A percentile compares a stretch with the other conserved stretches of the same genome.
These are phyloP conservation scores for Wallacemonas sp. DNA, from an alignment of 208 protist species.

Conservation along the genomic window DNA sequence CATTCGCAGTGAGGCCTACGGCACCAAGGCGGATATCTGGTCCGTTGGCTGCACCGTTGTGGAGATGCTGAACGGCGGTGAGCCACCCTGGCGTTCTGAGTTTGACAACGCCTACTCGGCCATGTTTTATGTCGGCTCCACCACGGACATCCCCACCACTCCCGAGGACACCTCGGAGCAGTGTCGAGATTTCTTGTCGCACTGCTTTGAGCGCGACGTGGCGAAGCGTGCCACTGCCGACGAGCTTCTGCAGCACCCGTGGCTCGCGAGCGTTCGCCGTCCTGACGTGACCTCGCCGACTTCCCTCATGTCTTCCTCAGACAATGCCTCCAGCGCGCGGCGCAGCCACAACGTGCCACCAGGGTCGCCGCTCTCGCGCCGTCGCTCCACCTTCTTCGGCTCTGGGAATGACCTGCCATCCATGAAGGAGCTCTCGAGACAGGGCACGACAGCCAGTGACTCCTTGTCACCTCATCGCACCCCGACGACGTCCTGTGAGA, in stretches of 20 bases:
- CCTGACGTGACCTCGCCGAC: constrained; percentile 1
- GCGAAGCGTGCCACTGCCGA: constrained; percentile 61
- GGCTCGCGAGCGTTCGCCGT: constrained; percentile 36
- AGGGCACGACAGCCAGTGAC: neutral
- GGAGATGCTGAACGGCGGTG: constrained; percentile 88
- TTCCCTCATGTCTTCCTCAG: neutral
- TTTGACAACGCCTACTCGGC: constrained; percentile 83
- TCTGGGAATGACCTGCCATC: neutral
- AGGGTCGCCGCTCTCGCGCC: neutral
- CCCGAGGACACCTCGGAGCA: constrained; percentile 68
- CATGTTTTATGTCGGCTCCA: constrained; percentile 79
- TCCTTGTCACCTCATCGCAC: no score
- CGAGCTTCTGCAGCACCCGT: constrained; percentile 75
- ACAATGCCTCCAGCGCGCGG: neutral
- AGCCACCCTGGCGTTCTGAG: constrained; percentile 69
- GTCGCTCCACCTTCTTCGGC: neutral
- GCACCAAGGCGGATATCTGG: constrained; percentile 92
- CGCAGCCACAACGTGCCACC: constrained; percentile 2
- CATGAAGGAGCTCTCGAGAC: neutral
- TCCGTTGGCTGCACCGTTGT: constrained; percentile 92
- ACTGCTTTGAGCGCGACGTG: constrained; percentile 77
- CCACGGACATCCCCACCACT: constrained; percentile 62
- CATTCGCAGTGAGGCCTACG: constrained; percentile 80
- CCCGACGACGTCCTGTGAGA: no score
- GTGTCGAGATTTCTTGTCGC: constrained; percentile 66